Evolutionary conservation across 179 eudicot species (phyloP).

Genomic region (Nepenthes alata): DNA sequence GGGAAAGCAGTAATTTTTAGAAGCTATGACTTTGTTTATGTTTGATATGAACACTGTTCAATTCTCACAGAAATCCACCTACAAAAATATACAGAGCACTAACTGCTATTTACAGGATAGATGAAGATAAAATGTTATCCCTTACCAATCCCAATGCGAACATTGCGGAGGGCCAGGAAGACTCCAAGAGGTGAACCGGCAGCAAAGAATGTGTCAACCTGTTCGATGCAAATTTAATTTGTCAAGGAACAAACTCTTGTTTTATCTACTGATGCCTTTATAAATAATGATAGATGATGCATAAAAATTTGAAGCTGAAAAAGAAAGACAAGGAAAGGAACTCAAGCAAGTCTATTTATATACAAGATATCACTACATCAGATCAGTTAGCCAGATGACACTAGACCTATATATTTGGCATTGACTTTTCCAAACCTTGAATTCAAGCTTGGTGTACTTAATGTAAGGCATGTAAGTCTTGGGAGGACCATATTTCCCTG

Average conservation of each 20-base stretch:
- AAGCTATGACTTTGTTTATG: no score
- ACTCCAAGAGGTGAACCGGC: constrained; percentile 99
- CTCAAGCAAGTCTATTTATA: not conserved
- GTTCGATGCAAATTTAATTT: constrained; percentile 10
- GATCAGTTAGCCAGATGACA: not conserved
- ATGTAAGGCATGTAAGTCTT: constrained; percentile 54
- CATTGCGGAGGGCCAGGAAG: constrained; percentile 88
- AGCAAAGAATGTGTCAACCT: constrained; percentile 96
- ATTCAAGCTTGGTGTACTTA: constrained; percentile 73
- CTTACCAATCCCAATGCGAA: constrained; percentile 89
- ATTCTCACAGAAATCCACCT: not conserved
- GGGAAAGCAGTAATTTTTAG: no score
- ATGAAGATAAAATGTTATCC: not conserved
- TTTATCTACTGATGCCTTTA: no score
- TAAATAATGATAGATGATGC: not conserved
- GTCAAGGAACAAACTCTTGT: not conserved
- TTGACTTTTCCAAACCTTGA: constrained; percentile 42
- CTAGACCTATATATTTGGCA: not conserved
- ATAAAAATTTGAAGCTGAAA: not conserved
- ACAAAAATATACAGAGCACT: not conserved
- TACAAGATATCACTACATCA: not conserved
- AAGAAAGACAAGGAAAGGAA: not conserved
- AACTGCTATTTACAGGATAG: constrained; percentile 1
- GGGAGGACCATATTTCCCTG: constrained; percentile 21
- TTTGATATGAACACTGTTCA: not conserved